Evolutionary conservation across 1,284 basidiomycete genomes (phyloP), one percentile per base, ranked within the genome.

Genomic region (Ustilago loliicola): DNA sequence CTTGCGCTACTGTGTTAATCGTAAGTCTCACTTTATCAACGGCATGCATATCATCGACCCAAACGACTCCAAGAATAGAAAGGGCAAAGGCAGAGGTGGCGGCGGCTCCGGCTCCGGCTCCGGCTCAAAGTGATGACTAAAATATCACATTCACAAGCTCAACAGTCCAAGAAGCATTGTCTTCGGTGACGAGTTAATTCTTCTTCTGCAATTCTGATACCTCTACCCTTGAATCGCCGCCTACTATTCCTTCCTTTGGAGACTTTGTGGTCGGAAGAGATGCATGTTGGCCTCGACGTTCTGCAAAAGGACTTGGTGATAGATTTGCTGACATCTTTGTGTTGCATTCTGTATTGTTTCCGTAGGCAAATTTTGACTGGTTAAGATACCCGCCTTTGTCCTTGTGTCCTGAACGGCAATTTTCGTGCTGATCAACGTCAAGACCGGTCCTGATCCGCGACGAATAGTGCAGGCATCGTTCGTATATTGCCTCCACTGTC

Each of bases 151-250:
- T 77, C 68, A 72, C 74, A 77, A 77, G 75, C 75, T 77, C 75
- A 77, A 77, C 75, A 77, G 75, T 77, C 75, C 67, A 63, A 77
- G 74, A 62, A 23, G 3, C 6, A 30, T 29, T 23, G 3, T n/a
- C 2, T 27, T 61, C 75, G 63, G 71, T 78, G 75, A 56, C 70
- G 75, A 78, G 55, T 61, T 36, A 73, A 71, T 77, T 77, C 72
- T 75, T 75, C 74, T 78, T 78, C 75, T 78, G 75, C 75, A 78
- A 78, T 78, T 73, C 75, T 78, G 75, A 78, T 69, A 27, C 40
- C 2, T 19, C 9, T 19, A 2, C 27, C 29, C 5, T n/a, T 15
- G 21, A 40, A n/a, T 15, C 11, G 17, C 13, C 17, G 38, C 38
- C 29, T 29, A 19, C 27, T 19, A 23, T 30, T 9, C 47, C 19